A percentile compares a stretch with the other conserved stretches of the same genome.
Evolutionary conservation across 1,284 basidiomycete species (phyloP).

Genomic region (Caloboletus inedulis): DNA sequence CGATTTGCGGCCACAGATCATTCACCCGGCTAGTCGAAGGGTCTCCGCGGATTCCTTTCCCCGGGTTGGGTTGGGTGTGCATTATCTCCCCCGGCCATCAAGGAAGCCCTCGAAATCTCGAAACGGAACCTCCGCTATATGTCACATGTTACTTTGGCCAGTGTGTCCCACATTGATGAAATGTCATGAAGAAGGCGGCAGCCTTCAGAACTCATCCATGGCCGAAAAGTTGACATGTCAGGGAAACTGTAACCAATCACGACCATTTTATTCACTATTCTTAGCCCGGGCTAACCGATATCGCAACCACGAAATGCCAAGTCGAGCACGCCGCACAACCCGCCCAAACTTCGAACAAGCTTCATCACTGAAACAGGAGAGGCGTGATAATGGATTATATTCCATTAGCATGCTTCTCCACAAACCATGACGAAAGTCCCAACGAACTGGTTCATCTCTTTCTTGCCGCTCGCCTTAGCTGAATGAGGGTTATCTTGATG

Average conservation of each 20-base stretch:
- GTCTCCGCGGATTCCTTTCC: constrained; percentile 6
- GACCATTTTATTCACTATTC: not conserved
- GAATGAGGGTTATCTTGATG: not conserved
- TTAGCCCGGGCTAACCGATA: not conserved
- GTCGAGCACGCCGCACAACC: not conserved
- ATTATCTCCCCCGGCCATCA: not conserved
- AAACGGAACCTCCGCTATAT: constrained; percentile 6
- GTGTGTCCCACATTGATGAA: constrained; percentile 6
- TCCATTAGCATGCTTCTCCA: too few relatives aligned
- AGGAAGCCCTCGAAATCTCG: not conserved
- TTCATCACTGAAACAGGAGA: too few relatives aligned
- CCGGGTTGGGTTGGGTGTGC: not conserved
- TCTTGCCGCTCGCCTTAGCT: not conserved
- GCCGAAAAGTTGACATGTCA: not conserved
- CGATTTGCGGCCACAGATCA: not conserved
- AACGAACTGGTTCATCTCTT: constrained; percentile 10
- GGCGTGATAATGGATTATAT: too few relatives aligned
- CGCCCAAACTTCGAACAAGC: not conserved
- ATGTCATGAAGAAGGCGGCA: not conserved
- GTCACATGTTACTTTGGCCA: constrained; percentile 9
- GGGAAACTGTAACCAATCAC: not conserved
- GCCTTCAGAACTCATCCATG: not conserved
- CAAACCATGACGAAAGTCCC: too few relatives aligned
- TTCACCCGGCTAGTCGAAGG: not conserved
- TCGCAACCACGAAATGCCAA: not conserved